These are phyloP conservation scores for Fusarium nanum DNA, from an alignment of 2,329 filamentous ascomycete genomes.

Conservation along the genomic window DNA sequence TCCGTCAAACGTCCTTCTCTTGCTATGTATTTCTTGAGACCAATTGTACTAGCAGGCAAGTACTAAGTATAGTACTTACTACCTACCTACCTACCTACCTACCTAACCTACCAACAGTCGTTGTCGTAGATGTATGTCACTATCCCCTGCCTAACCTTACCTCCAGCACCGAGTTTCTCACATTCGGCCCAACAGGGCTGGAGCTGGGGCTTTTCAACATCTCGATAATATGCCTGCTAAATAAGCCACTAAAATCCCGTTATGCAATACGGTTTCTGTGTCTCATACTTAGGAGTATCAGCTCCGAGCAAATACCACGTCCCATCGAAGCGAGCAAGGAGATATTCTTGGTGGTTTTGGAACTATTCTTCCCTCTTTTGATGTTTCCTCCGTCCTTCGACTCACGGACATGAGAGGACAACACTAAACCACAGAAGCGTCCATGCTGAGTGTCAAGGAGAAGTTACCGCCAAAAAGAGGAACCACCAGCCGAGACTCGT, in stretches of 20 bases:
- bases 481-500: conserved; percentile 19
- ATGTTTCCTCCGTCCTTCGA: not conserved
- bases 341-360: not conserved
- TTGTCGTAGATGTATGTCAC: not conserved
- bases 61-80: not conserved
- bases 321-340: not conserved
- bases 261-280: conserved; percentile 24
- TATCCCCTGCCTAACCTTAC: not conserved
- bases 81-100: too few species aligned
- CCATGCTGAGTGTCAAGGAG: not conserved
- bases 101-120: not conserved
- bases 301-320: conserved; percentile 8
- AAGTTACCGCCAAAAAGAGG: conserved; percentile 12
- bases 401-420: not conserved
- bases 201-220: conserved; percentile 11
- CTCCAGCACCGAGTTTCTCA: not conserved
- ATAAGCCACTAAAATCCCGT: conserved; percentile 20
- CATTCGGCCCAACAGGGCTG: conserved; percentile 12
- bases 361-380: not conserved
- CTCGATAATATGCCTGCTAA: conserved; percentile 17
- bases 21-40: conserved; percentile 1
- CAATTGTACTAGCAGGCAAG: not conserved
- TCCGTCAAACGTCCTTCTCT: conserved; percentile 13
- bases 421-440: not conserved
- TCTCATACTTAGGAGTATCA: conserved; percentile 22